Percentiles rank a stretch among this genome's conserved stretches.
Conservation (phyloP, 1,284 basidiomycete genomes). For the Earliella scabrosa region DNA sequence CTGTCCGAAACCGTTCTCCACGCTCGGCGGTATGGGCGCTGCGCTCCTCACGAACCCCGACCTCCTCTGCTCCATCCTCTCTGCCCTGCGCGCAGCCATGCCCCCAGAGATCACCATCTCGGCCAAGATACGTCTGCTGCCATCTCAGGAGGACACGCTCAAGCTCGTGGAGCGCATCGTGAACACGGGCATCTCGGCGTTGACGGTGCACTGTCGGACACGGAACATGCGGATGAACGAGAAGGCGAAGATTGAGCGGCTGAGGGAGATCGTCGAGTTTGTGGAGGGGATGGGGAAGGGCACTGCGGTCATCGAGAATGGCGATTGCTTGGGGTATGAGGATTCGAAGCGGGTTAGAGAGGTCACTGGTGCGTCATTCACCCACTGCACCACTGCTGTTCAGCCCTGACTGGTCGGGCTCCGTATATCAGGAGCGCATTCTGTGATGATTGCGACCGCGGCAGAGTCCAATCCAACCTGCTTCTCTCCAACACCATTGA, state of each 20-base stretch:
- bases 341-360: conserved; percentile 80
- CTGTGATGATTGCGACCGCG: conserved; percentile 94
- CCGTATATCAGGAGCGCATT: conserved; percentile 72
- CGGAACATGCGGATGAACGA: conserved; percentile 90
- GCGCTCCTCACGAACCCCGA: conserved; percentile 93
- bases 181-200: conserved; percentile 84
- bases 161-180: conserved; percentile 88
- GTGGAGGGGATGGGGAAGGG: conserved; percentile 71
- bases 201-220: conserved; percentile 97
- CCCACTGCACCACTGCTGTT: too few relatives aligned
- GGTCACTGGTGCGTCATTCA: conserved; percentile 73
- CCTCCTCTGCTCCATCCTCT: conserved; percentile 86
- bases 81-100: conserved; percentile 74
- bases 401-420: too few relatives aligned
- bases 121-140: conserved; percentile 91
- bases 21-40: conserved; percentile 95
- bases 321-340: conserved; percentile 84
- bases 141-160: conserved; percentile 86
- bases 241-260: conserved; percentile 76
- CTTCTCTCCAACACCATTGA: conserved; percentile 74
- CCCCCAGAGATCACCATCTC: conserved; percentile 83
- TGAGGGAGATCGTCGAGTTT: conserved; percentile 86
- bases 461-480: conserved; percentile 93
- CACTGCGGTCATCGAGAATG: conserved; percentile 92
- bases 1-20: conserved; percentile 96